Evolutionary conservation across 1,284 basidiomycete genomes (phyloP), one percentile per base, ranked within the genome.

Genomic region (Ganoderma sinense): DNA sequence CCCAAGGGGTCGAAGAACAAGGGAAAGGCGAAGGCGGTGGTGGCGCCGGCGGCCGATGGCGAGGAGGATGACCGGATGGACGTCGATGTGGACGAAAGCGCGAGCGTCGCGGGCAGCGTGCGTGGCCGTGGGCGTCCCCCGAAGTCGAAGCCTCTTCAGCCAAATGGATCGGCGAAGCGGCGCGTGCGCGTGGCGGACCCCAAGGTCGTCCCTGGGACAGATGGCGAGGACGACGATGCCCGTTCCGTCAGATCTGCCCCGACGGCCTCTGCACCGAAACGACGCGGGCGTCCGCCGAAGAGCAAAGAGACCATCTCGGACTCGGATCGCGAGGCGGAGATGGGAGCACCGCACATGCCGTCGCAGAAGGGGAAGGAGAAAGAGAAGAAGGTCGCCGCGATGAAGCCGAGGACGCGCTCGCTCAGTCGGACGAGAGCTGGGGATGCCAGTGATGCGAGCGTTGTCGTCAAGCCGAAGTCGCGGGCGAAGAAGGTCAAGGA

Each of bases 41-140:
- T 69, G 29, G 64, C 16, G 36, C 36, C 36, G 29, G 64, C 16
- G 36, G 7, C 36, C 36, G 72, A 71, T 5, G 76, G 70, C 16
- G 70, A 71, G 1, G 77, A 72, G 20, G 70, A 69, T 8, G 74
- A 78, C 59, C 62, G 70, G 59, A 79, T 80, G 78, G 78, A 79
- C 51, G 76, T 79, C 7, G 79, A 80, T 59, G 76, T 79, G 7
- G 79, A 80, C 59, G 74, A 77, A 14, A 73, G 64, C 59, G 72
- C 72, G 53, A 75, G 74, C 67, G 67, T 68, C 36, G 69, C 74
- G 43, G 76, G 70, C 55, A 74, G 71, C 67, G 71, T 64, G 51
- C 72, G 67, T 18, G 72, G 75, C 6, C 73, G 76, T 56, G 73
- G 74, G 6, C 70, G 75, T 3, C 72, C 75, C 1, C 71, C 71